Base-by-base conservation (phyloP, 2,329 filamentous ascomycete genomes). In the Davidsoniella eucalypti region DNA sequence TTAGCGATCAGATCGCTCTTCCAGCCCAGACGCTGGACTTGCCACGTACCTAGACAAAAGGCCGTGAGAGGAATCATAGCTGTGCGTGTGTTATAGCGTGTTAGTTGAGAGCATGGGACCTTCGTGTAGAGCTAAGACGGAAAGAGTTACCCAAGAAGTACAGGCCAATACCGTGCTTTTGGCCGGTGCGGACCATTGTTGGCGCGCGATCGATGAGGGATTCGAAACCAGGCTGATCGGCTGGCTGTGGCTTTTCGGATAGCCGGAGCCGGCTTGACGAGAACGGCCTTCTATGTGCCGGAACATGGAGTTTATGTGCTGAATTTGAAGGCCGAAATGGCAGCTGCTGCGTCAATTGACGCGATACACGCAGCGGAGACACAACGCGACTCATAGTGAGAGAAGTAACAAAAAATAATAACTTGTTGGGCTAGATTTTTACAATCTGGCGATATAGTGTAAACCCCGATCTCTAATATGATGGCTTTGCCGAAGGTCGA, bases 1-100 rank as follows among this genome's bases (percentile, higher is more conserved):
- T 82, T 86, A 53, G 90, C 87, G 54, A 98, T 80, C 10, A 98
- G 72, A 43, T 94, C 84, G 3, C 87, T 87, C 64, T 98, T 98
- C 88, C 90, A 94, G 52, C 81, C 78, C 1, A 98, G 76, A 9
- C 92, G 83, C 63, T 94, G 79, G 49, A 98, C 84, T 64, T 98
- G 92, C 92, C 92, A 98, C 55, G 86, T 86, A 26, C 92, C 92
- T 14, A 98, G 79, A 50, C 72, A 70, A 64, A 98, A 94, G 9
- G 92, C 87, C 1, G 88, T 95, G 54, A 94, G 66, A 45, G 92
- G 92, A 59, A 98, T 96, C 48, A 94, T 67, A 39, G 86, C 85
- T 71, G 40, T 8, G 16, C 23, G 21, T 18, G 25, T 29, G 29
- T 54, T 36, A 44, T 43, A 49, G 38, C 44, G 38, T 50, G 41